phyloP scores from a whole-genome alignment of 805 yeast species.

The Zygosaccharomyces bisporus region DNA sequence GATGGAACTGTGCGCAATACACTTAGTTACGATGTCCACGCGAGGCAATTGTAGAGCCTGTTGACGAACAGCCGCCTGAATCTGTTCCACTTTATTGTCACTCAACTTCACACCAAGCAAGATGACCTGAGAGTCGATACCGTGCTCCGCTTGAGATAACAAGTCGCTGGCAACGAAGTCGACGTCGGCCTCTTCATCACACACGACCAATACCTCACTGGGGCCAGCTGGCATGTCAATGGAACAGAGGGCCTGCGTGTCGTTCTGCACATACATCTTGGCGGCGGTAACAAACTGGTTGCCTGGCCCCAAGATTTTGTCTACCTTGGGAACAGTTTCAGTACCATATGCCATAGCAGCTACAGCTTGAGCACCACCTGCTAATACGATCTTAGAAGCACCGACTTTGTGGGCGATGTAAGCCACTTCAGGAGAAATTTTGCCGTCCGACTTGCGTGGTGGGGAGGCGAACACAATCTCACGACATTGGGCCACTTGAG shows the following conservation, averaged over 20 bases:
- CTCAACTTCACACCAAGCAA: slow-evolving; percentile 76
- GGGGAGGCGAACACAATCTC: slow-evolving; percentile 94
- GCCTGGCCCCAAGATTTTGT: slow-evolving; percentile 97
- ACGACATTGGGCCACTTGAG: slow-evolving; percentile 94
- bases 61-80: slow-evolving; percentile 76
- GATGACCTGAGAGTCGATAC: slow-evolving; percentile 95
- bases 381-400: slow-evolving; percentile 82
- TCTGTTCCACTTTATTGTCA: slow-evolving; percentile 53
- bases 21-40: slow-evolving; percentile 86
- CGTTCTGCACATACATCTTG: slow-evolving; percentile 95
- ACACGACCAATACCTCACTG: slow-evolving; percentile 93
- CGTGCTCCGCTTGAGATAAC: slow-evolving; percentile 98
- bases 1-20: slow-evolving; percentile 87
- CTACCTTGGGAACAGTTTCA: slow-evolving; percentile 84
- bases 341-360: slow-evolving; percentile 99
- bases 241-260: slow-evolving; percentile 88
- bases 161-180: slow-evolving; percentile 97
- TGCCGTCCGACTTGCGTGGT: slow-evolving; percentile 83
- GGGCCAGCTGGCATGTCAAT: slow-evolving; percentile 99
- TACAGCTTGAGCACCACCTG: slow-evolving; percentile 99
- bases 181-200: slow-evolving; percentile 83
- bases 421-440: slow-evolving; percentile 92
- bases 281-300: slow-evolving; percentile 99
- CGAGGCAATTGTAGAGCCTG: slow-evolving; percentile 88
- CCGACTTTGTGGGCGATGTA: slow-evolving; percentile 96